Percentiles rank a stretch among this genome's conserved stretches.
Evolutionary conservation across 805 yeast species (phyloP).

Genomic region (Yarrowia osloensis): DNA sequence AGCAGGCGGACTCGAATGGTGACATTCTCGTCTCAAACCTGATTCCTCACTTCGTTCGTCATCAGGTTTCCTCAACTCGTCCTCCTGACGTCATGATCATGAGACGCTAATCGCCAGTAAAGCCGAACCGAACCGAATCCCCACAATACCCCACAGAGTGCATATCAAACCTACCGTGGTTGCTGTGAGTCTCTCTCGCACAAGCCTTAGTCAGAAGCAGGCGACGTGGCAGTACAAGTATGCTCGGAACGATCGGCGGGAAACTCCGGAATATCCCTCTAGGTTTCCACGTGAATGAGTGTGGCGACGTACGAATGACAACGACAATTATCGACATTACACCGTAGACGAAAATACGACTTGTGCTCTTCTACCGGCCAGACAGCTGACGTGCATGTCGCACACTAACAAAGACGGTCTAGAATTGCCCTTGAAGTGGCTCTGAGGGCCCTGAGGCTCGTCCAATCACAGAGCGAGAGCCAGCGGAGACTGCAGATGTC

Average conservation of each 20-base stretch:
- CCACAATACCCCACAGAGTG: slow-evolving; percentile 28
- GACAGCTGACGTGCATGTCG: too few relatives aligned
- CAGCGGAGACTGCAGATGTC: too few relatives aligned
- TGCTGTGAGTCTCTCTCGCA: neutral
- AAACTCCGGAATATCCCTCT: neutral
- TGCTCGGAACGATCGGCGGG: slow-evolving; percentile 11
- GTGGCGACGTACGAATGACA: too few relatives aligned
- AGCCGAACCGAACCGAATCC: slow-evolving; percentile 30
- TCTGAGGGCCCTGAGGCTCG: too few relatives aligned
- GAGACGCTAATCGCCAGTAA: neutral
- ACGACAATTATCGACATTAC: too few relatives aligned
- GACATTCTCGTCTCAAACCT: too few relatives aligned
- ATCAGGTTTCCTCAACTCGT: too few relatives aligned
- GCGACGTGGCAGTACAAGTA: neutral
- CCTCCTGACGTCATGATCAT: slow-evolving; percentile 1
- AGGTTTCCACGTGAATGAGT: neutral
- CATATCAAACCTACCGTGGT: neutral
- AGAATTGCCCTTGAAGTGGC: neutral
- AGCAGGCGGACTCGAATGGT: too few relatives aligned
- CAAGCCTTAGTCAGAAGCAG: neutral
- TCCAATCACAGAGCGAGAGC: too few relatives aligned
- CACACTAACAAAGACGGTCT: too few relatives aligned
- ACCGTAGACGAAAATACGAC: neutral
- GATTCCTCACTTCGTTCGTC: too few relatives aligned
- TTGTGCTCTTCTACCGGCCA: too few relatives aligned